A percentile compares a stretch with the other conserved stretches of the same genome.
Conservation (phyloP, 176 grass and related monocot genomes). For the Panicum miliaceum region DNA sequence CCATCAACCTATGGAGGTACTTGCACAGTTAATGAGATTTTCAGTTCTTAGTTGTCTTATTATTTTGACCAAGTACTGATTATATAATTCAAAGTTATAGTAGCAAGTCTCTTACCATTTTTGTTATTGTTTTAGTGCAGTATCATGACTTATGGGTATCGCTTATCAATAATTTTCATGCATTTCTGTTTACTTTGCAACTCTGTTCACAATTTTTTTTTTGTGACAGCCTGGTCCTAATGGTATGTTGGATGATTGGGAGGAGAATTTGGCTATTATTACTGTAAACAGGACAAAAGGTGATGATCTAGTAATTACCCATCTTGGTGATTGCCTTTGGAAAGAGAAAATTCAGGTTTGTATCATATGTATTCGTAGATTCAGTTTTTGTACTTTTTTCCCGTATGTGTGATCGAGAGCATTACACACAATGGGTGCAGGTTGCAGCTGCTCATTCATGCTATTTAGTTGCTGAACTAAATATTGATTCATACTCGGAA, state of each 20-base stretch:
- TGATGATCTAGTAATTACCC: conserved; percentile 89
- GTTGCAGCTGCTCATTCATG: conserved; percentile 94
- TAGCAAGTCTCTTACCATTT: conserved; percentile 3
- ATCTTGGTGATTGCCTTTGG: conserved; percentile 98
- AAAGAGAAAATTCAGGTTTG: conserved; percentile 96
- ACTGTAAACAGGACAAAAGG: conserved; percentile 95
- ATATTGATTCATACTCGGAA: conserved; percentile 85
- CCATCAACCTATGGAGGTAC: conserved; percentile 79
- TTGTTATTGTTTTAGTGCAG: conserved; percentile 26
- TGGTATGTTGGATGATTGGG: conserved; percentile 96
- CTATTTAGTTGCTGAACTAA: conserved; percentile 94
- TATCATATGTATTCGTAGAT: conserved; percentile 43
- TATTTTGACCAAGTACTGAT: conserved; percentile 11
- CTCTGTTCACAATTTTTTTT: conserved; percentile 35
- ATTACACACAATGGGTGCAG: conserved; percentile 56
- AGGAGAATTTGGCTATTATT: conserved; percentile 98
- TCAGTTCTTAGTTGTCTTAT: conserved; percentile 19
- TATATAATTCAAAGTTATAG: conserved; percentile 32
- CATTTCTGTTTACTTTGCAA: conserved; percentile 18
- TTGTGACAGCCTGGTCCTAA: conserved; percentile 49
- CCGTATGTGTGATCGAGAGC: conserved; percentile 10
- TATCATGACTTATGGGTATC: conserved; percentile 31
- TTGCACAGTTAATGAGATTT: conserved; percentile 24
- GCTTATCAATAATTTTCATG: conserved; percentile 21
- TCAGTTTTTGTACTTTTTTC: background rate